These are phyloP conservation scores for Populus euphratica DNA, from an alignment of 345 rosid species.

Conservation along the genomic window DNA sequence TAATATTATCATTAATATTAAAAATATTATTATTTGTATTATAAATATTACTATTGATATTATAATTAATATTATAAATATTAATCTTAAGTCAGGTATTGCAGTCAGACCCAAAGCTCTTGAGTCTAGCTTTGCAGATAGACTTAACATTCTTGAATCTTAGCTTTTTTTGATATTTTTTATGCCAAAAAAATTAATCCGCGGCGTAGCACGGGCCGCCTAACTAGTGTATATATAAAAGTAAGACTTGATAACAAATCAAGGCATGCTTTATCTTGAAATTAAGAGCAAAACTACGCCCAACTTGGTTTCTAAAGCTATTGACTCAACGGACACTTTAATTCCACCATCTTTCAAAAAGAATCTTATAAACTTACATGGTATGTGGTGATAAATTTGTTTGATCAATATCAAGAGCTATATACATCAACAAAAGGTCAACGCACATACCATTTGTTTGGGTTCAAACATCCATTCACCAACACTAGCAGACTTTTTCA, in stretches of 20 bases:
- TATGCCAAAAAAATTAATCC: no score
- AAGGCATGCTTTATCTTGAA: neutral
- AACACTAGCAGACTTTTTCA: slow-evolving; percentile 93
- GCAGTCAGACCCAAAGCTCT: no score
- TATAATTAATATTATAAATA: no score
- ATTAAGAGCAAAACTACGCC: neutral
- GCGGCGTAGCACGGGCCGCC: fast-evolving
- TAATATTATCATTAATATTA: no score
- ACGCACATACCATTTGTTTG: slow-evolving; percentile 52
- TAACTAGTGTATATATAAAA: no score
- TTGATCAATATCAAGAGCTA: slow-evolving; percentile 1
- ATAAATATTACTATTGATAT: no score
- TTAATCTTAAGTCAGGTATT: no score
- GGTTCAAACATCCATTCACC: slow-evolving; percentile 84
- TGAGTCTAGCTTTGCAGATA: no score
- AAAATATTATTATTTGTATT: no score
- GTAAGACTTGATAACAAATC: neutral
- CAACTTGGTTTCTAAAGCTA: neutral
- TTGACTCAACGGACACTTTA: neutral
- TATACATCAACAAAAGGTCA: slow-evolving; percentile 4
- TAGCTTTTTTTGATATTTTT: no score
- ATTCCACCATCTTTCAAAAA: neutral
- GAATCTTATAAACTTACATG: neutral
- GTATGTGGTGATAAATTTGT: neutral
- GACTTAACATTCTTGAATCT: no score